Evolutionary conservation across 2,329 filamentous ascomycete species (phyloP).

Genomic region (Beauveria pseudobassiana): DNA sequence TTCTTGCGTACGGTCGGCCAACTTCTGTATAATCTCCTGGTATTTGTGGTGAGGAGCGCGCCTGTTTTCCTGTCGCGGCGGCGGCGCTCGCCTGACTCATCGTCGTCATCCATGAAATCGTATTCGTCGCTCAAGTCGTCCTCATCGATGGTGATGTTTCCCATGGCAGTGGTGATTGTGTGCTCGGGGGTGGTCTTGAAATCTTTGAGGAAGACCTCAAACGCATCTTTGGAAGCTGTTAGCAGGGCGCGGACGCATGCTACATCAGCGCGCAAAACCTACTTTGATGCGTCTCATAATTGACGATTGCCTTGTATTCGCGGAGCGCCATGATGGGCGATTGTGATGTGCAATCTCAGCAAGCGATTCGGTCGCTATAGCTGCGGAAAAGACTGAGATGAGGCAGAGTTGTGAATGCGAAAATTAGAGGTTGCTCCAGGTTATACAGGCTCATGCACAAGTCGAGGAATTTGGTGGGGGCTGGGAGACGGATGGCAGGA

Average conservation of each 20-base stretch:
- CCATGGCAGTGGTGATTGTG: conserved; percentile 72
- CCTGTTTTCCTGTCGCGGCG: conserved; percentile 41
- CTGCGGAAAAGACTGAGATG: neutral
- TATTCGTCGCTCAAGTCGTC: conserved; percentile 84
- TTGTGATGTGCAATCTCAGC: conserved; percentile 14
- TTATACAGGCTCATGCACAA: conserved; percentile 4
- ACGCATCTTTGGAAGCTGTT: conserved; percentile 50
- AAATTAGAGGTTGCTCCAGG: neutral
- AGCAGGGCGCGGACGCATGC: conserved; percentile 16
- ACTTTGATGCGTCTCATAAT: conserved; percentile 85
- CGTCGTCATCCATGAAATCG: conserved; percentile 82
- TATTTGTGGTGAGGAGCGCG: conserved; percentile 73
- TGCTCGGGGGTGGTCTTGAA: conserved; percentile 76
- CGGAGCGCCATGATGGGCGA: conserved; percentile 69
- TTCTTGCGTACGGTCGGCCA: conserved; percentile 70
- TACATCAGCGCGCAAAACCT: conserved; percentile 24
- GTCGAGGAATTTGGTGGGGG: conserved; percentile 14
- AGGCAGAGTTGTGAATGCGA: neutral
- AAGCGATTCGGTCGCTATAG: conserved; percentile 6
- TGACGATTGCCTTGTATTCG: conserved; percentile 68
- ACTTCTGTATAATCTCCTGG: conserved; percentile 74
- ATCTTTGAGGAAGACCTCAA: conserved; percentile 78
- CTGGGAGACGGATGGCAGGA: conserved; percentile 18
- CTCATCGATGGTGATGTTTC: conserved; percentile 78
- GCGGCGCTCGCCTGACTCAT: conserved; percentile 47